A percentile compares a stretch with the other conserved stretches of the same genome.
These are phyloP conservation scores for Thraustochytrium sp. DNA, from an alignment of 352 stramenopile species.

Conservation along the genomic window DNA sequence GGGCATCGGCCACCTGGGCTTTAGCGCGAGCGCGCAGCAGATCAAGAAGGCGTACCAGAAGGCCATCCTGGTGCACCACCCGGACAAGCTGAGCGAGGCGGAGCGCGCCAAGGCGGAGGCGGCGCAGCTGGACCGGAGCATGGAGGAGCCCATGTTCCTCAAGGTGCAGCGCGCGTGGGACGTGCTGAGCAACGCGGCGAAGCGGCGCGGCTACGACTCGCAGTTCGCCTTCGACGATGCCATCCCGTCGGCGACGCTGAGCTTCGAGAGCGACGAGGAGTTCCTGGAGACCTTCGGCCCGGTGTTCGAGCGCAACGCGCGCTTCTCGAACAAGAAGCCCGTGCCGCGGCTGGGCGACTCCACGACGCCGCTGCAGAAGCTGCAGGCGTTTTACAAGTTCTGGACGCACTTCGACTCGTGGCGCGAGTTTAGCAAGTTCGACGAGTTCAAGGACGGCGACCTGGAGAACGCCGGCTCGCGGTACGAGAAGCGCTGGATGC, in stretches of 20 bases:
- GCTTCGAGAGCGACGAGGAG: conserved; percentile 51
- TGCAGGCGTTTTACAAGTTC: conserved; percentile 73
- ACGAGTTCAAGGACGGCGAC: conserved; percentile 57
- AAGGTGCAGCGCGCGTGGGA: conserved; percentile 70
- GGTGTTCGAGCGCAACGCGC: conserved; percentile 65
- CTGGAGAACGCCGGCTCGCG: conserved; percentile 62
- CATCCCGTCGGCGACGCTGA: conserved; percentile 55
- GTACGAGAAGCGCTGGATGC: conserved; percentile 72
- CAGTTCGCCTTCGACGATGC: conserved; percentile 68
- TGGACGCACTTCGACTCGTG: conserved; percentile 72
- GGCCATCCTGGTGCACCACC: conserved; percentile 67
- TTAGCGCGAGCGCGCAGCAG: conserved; percentile 47
- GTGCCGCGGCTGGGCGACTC: conserved; percentile 60
- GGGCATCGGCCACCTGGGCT: conserved; percentile 48
- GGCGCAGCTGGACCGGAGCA: conserved; percentile 39
- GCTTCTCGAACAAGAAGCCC: conserved; percentile 61
- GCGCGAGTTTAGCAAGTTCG: conserved; percentile 62
- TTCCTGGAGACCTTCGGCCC: conserved; percentile 66
- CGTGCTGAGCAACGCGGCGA: conserved; percentile 57
- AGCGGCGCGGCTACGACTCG: conserved; percentile 63
- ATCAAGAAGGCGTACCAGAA: conserved; percentile 64
- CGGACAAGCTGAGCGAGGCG: conserved; percentile 65
- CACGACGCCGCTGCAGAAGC: conserved; percentile 58
- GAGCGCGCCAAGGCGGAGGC: conserved; percentile 45
- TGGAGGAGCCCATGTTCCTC: conserved; percentile 70